Base-by-base conservation (phyloP, 1,284 basidiomycete genomes). In the Ceratobasidium sp. region DNA sequence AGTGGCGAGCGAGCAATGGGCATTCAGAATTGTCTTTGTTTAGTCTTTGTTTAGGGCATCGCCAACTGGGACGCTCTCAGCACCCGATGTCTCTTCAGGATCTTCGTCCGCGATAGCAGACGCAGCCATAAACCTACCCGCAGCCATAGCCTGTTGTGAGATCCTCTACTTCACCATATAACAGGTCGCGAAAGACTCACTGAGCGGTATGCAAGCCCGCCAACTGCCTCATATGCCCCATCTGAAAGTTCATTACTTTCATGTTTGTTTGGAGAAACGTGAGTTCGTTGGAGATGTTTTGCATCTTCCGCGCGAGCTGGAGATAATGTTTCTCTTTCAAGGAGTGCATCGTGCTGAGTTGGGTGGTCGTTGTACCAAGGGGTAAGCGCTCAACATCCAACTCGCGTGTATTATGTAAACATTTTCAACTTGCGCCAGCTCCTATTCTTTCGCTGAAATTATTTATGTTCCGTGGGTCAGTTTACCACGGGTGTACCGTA, bases 261-360 rank as follows among this genome's bases (percentile, higher is more conserved):
- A 69, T 69, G 52, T 69, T 69, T 21, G 50, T 69, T 28, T 69
- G 66, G 6, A 69, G 66, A 26, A 69, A 69, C 13, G 66, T 28
- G 41, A 69, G 66, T 41, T 69, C 66, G 23, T 69, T 69, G 52
- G 66, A 67, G 13, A 69, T 69, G 23, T 43, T 69, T 46, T 69
- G 66, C 66, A 69, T 69, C 38, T 69, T 69, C 2, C 66, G 66
- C 23, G 66, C 66, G 54, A 69, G 66, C 41, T 69, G 66, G 21
- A 69, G 66, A 28, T 69, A 69, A 28, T 69, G 66, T 26, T 69
- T 69, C 47, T 69, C 66, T 69, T 69, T 69, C n/a, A 69, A 23
- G 11, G 66, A 57, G 30, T 69, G 66, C 66, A 69, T 69, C 14
- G 30, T 43, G 7, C 4, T 4, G 16, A 47, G n/a, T 62, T 8